A percentile compares a stretch with the other conserved stretches of the same genome.
Evolutionary conservation across 2,329 filamentous ascomycete species (phyloP).

Genomic region (Neofusicoccum laricinum): DNA sequence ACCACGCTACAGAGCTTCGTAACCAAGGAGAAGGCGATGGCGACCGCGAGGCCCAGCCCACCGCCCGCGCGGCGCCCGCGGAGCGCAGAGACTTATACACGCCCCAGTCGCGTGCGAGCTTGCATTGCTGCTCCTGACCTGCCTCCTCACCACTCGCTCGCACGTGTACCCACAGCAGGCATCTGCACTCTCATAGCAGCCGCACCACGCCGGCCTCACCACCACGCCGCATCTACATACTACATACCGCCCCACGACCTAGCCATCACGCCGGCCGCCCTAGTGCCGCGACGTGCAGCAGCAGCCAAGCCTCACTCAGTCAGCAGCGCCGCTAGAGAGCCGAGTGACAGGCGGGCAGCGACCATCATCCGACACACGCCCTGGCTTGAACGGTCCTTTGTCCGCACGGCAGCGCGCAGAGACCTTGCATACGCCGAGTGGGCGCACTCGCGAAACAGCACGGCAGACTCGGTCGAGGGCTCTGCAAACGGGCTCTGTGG

Average conservation of each 20-base stretch:
- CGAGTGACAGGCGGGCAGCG: neutral
- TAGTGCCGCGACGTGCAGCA: neutral
- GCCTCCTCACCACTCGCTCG: neutral
- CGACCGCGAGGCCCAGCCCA: constrained; percentile 6
- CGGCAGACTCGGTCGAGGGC: constrained; percentile 3
- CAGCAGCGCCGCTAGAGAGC: neutral
- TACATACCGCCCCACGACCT: neutral
- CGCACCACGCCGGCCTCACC: neutral
- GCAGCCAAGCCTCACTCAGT: neutral
- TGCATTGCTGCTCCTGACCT: neutral
- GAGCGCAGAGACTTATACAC: neutral
- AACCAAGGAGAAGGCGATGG: constrained; percentile 4
- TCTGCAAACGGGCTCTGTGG: neutral
- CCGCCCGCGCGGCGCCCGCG: neutral
- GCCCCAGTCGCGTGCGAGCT: neutral
- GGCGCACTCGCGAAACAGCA: constrained; percentile 8
- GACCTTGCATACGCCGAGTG: constrained; percentile 14
- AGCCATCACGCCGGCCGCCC: neutral
- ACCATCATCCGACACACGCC: constrained; percentile 12
- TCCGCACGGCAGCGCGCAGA: constrained; percentile 2
- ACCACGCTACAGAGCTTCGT: constrained; percentile 7
- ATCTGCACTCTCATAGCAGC: neutral
- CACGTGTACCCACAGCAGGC: neutral
- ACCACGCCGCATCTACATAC: neutral
- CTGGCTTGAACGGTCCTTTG: constrained; percentile 11